These are phyloP conservation scores for Nepenthes gracilis DNA, from an alignment of 148 eudicot genomes.

Conservation along the genomic window DNA sequence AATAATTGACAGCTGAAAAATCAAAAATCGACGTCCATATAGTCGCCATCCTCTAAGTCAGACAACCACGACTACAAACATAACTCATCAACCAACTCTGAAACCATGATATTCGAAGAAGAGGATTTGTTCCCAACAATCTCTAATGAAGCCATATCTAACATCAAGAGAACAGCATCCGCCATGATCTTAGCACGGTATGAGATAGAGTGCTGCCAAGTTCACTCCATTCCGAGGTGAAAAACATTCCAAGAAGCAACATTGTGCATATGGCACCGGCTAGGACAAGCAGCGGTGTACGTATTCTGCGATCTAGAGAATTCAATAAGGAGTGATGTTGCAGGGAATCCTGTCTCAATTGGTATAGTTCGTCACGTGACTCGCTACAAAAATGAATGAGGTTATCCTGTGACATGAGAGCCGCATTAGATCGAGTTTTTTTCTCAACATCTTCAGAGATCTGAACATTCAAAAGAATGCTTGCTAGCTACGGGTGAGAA, in stretches of 20 bases:
- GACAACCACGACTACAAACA: background rate
- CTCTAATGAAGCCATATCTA: conserved; percentile 8
- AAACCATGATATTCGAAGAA: background rate
- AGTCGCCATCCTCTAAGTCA: background rate
- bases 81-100: background rate
- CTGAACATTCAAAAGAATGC: background rate
- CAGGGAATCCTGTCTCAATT: conserved; percentile 1
- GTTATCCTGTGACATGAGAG: conserved; percentile 4
- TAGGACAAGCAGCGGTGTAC: background rate
- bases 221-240: conserved; percentile 16
- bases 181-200: conserved; percentile 23
- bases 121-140: conserved; percentile 15
- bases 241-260: conserved; percentile 22
- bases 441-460: background rate
- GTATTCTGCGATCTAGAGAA: conserved; percentile 3
- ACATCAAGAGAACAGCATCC: conserved; percentile 14
- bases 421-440: background rate
- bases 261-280: background rate
- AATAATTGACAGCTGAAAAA: background rate
- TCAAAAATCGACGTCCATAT: background rate
- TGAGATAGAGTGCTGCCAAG: conserved; percentile 28
- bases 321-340: conserved; percentile 1
- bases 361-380: conserved; percentile 6
- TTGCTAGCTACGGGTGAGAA: background rate
- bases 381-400: conserved; percentile 9